Percentiles rank a stretch among this genome's conserved stretches.
These are phyloP conservation scores for Ascochyta koolunga DNA, from an alignment of 2,329 filamentous ascomycete genomes.

Conservation along the genomic window DNA sequence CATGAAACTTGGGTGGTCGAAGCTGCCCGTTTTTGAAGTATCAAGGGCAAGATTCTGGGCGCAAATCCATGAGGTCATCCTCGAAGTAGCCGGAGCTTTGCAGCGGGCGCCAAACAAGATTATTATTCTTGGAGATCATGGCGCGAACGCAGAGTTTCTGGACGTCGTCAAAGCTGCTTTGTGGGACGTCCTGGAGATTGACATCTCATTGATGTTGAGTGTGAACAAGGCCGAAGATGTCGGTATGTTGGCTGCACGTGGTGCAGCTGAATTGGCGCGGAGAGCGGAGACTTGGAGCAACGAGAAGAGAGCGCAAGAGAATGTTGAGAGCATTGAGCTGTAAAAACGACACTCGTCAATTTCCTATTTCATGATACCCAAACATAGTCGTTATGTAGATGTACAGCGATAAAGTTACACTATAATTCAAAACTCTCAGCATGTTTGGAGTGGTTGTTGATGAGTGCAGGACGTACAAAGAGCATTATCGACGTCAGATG, in stretches of 20 bases:
- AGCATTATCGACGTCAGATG: constrained; percentile 51
- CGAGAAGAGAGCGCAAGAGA: neutral
- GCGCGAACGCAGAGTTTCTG: constrained; percentile 27
- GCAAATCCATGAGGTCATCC: constrained; percentile 28
- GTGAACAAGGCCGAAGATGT: constrained; percentile 14
- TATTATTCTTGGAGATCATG: constrained; percentile 32
- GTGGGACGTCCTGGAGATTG: constrained; percentile 28
- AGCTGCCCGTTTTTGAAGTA: constrained; percentile 29
- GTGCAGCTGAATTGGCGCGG: constrained; percentile 31
- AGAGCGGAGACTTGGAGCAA: constrained; percentile 11
- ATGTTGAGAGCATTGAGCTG: constrained; percentile 14
- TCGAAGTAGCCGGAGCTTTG: constrained; percentile 17
- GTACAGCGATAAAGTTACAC: constrained; percentile 13
- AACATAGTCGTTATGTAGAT: constrained; percentile 14
- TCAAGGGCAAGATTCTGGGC: constrained; percentile 33
- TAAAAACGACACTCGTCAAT: constrained; percentile 4
- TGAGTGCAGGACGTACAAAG: constrained; percentile 1
- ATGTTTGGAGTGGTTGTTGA: neutral
- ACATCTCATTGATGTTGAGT: constrained; percentile 23
- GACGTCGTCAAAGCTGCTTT: constrained; percentile 27
- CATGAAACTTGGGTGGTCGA: constrained; percentile 34
- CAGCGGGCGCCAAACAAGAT: constrained; percentile 26
- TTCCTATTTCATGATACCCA: constrained; percentile 16
- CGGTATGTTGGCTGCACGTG: constrained; percentile 27
- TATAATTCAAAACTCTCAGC: neutral